Percentiles rank a stretch among this genome's conserved stretches.
phyloP scores from a whole-genome alignment of 148 eudicot species.

The Vaccinium corymbosum region DNA sequence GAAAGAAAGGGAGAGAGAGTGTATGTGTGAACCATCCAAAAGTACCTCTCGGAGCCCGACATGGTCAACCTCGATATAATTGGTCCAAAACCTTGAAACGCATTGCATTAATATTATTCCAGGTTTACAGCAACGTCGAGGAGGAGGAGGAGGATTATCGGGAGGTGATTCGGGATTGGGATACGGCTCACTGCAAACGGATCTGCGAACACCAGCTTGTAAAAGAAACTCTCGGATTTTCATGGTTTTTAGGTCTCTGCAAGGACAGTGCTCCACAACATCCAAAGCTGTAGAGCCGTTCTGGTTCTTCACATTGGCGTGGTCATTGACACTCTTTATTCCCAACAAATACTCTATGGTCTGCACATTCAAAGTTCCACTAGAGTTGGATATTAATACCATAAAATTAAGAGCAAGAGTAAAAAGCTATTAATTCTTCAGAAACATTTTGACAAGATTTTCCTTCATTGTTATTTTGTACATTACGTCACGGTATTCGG shows the following conservation, averaged over 20 bases:
- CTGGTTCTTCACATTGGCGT: constrained; percentile 22
- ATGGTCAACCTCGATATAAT: neutral
- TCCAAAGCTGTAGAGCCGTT: constrained; percentile 35
- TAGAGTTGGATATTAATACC: neutral
- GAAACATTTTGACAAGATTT: neutral
- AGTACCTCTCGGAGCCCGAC: neutral
- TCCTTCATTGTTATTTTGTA: too few relatives aligned
- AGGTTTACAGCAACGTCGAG: neutral
- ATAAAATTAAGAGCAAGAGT: neutral
- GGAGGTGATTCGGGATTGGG: too few relatives aligned
- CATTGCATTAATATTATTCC: neutral
- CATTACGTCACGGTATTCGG: too few relatives aligned
- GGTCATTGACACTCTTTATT: neutral
- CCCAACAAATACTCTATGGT: constrained; percentile 27
- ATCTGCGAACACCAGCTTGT: constrained; percentile 22
- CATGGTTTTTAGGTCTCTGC: constrained; percentile 29
- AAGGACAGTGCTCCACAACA: constrained; percentile 32
- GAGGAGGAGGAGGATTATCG: too few relatives aligned
- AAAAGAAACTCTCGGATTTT: constrained; percentile 30
- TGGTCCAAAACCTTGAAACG: neutral
- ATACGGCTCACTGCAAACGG: neutral
- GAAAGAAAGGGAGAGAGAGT: too few relatives aligned
- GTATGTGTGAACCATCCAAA: too few relatives aligned
- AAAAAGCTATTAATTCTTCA: neutral
- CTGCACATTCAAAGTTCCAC: constrained; percentile 12